These are phyloP conservation scores for Dactylis glomerata DNA, from an alignment of 176 grass and related monocot genomes.

Conservation along the genomic window DNA sequence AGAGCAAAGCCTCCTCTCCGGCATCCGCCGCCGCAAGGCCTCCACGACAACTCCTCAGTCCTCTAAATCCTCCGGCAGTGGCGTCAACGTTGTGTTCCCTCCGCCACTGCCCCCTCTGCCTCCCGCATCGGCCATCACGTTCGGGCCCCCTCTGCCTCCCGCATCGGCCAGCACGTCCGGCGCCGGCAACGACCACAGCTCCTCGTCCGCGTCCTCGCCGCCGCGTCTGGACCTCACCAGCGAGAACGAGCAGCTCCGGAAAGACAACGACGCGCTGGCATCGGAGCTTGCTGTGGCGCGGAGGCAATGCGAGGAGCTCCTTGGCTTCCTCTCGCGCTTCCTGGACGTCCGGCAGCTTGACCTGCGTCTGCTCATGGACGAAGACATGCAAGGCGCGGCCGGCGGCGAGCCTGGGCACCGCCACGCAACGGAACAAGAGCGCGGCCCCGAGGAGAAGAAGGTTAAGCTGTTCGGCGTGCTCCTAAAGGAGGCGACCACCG, in stretches of 20 bases:
- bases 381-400: background rate
- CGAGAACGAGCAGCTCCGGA: constrained; percentile 71
- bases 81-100: constrained; percentile 27
- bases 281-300: constrained; percentile 57
- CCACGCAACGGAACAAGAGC: background rate
- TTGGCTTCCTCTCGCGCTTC: constrained; percentile 68
- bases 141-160: no score
- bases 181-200: constrained; percentile 43
- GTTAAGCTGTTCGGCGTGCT: constrained; percentile 77
- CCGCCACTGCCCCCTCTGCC: constrained; percentile 29
- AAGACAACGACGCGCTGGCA: constrained; percentile 53
- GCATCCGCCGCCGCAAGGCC: constrained; percentile 64
- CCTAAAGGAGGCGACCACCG: constrained; percentile 35
- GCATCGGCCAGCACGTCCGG: constrained; percentile 42
- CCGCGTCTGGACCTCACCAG: constrained; percentile 34
- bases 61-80: constrained; percentile 21
- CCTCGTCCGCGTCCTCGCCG: constrained; percentile 55
- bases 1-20: constrained; percentile 49
- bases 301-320: constrained; percentile 59
- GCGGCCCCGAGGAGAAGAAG: constrained; percentile 21
- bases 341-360: constrained; percentile 64
- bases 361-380: constrained; percentile 47
- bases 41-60: constrained; percentile 6
- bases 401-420: background rate
- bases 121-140: no score